phyloP scores from a whole-genome alignment of 2,329 filamentous ascomycete genomes.

The Dryadomyces quercivorus region DNA sequence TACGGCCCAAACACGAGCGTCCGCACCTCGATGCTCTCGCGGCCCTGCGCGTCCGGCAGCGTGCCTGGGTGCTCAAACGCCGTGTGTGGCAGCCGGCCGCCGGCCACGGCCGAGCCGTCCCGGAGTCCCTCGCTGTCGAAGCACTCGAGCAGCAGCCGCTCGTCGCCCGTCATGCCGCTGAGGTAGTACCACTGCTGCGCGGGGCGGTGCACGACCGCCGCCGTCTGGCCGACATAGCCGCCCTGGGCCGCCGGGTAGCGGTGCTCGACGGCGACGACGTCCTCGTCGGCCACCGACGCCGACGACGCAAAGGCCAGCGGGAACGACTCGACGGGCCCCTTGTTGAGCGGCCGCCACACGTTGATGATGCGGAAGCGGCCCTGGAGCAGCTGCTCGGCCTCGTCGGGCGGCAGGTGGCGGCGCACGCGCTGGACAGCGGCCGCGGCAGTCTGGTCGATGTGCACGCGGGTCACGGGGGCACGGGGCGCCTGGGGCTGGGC shows the following conservation, averaged over 20 bases:
- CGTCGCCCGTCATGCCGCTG: slow-evolving; percentile 62
- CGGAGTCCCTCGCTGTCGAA: slow-evolving; percentile 53
- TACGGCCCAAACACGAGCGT: slow-evolving; percentile 66
- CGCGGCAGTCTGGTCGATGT: slow-evolving; percentile 69
- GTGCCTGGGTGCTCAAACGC: slow-evolving; percentile 71
- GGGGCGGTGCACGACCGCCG: slow-evolving; percentile 49
- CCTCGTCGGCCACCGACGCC: slow-evolving; percentile 43
- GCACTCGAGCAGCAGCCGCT: slow-evolving; percentile 67
- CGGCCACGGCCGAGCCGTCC: slow-evolving; percentile 33
- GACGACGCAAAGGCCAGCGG: slow-evolving; percentile 60
- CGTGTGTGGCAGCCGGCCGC: slow-evolving; percentile 54
- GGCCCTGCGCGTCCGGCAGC: slow-evolving; percentile 51
- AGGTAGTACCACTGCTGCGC: slow-evolving; percentile 67
- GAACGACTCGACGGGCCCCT: slow-evolving; percentile 48
- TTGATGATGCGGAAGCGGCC: slow-evolving; percentile 76
- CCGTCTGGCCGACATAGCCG: slow-evolving; percentile 60
- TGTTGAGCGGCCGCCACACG: slow-evolving; percentile 61
- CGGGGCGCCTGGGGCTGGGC: slow-evolving; percentile 43
- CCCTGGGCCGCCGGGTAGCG: slow-evolving; percentile 42
- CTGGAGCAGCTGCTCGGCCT: slow-evolving; percentile 53
- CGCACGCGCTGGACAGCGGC: slow-evolving; percentile 57
- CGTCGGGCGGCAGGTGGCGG: slow-evolving; percentile 48
- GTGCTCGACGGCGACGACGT: slow-evolving; percentile 62
- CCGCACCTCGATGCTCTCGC: slow-evolving; percentile 85
- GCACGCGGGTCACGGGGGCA: slow-evolving; percentile 57